A percentile compares a stretch with the other conserved stretches of the same genome.
Conservation (phyloP, 495 filamentous ascomycete genomes). For the Aspergillus saccharolyticus region DNA sequence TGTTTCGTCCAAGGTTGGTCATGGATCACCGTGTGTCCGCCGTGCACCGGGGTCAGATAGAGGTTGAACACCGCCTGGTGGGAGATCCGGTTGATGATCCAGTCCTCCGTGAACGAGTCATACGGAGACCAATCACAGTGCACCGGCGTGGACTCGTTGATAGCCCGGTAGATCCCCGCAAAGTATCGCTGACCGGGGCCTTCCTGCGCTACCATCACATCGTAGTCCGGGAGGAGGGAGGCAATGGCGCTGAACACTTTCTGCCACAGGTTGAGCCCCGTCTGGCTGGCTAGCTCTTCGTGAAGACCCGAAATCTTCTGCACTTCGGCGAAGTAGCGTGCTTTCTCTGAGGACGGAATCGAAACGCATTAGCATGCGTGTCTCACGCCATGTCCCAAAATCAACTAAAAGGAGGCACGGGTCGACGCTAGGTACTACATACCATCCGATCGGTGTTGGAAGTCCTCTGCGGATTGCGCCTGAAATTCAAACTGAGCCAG, state of each 20-base stretch:
- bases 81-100: constrained; percentile 5
- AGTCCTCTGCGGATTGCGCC: too few species aligned
- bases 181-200: neutral
- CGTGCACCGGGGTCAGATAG: neutral
- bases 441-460: too few species aligned
- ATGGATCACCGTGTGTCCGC: too few species aligned
- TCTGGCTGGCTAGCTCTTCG: neutral
- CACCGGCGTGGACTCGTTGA: constrained; percentile 1
- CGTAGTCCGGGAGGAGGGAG: constrained; percentile 1
- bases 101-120: constrained; percentile 6
- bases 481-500: too few species aligned
- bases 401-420: too few species aligned
- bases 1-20: neutral
- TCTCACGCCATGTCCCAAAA: too few species aligned
- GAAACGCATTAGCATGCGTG: too few species aligned
- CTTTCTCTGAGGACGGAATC: too few species aligned
- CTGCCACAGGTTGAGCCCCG: neutral
- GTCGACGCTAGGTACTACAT: too few species aligned
- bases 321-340: too few species aligned
- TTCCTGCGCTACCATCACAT: neutral
- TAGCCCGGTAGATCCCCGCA: constrained; percentile 2
- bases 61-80: constrained; percentile 4
- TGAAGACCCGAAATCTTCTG: neutral
- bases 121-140: constrained; percentile 5
- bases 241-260: neutral